phyloP scores from a whole-genome alignment of 1,284 basidiomycete species.

The Ustilago xerochloae region DNA sequence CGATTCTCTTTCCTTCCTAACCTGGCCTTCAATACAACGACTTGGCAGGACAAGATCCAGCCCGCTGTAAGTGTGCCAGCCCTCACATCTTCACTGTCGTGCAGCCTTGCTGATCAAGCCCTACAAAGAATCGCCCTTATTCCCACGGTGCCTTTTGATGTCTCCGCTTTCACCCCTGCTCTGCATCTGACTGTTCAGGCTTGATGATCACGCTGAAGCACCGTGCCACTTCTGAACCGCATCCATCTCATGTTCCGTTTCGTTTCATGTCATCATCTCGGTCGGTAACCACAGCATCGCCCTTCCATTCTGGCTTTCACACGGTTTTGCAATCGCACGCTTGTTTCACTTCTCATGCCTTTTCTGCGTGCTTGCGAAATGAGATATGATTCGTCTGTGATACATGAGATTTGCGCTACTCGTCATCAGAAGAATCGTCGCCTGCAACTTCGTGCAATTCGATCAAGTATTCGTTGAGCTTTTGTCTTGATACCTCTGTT shows the following conservation, averaged over 20 bases:
- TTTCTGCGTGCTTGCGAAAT: background rate
- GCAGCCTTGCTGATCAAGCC: conserved; percentile 1
- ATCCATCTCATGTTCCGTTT: too few relatives aligned
- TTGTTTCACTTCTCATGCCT: background rate
- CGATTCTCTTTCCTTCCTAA: background rate
- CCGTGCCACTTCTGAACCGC: too few relatives aligned
- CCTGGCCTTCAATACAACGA: too few relatives aligned
- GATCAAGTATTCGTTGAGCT: conserved; percentile 62
- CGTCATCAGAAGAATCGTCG: conserved; percentile 23
- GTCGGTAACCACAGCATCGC: background rate
- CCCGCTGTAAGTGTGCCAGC: conserved; percentile 10
- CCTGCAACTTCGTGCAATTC: conserved; percentile 58
- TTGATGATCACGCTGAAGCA: conserved; percentile 6
- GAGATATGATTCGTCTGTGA: background rate
- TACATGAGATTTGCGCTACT: background rate
- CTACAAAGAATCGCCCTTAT: background rate
- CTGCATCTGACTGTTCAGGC: background rate
- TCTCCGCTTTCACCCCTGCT: background rate
- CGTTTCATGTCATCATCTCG: background rate
- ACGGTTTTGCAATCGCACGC: too few relatives aligned
- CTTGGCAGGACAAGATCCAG: conserved; percentile 13
- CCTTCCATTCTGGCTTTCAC: too few relatives aligned
- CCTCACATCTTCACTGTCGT: background rate
- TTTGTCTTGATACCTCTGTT: conserved; percentile 47
- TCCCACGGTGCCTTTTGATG: conserved; percentile 9